Evolutionary conservation across 2,329 filamentous ascomycete genomes (phyloP).

Genomic region (Cladophialophora immunda): DNA sequence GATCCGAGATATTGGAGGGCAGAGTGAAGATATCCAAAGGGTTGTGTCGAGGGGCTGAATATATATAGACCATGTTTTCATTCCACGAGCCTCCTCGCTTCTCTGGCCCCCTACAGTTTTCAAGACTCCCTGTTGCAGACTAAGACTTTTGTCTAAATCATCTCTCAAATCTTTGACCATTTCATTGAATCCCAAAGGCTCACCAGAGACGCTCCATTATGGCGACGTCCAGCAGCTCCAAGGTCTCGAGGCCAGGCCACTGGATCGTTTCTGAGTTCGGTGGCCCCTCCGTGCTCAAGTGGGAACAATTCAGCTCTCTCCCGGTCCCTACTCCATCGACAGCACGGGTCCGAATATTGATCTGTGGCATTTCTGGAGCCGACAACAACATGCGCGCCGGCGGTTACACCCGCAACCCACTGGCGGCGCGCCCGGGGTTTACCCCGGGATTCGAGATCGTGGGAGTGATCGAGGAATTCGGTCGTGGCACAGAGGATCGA

Average conservation of each 20-base stretch:
- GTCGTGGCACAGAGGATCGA: not conserved
- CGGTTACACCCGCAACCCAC: not conserved
- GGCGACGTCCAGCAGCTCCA: no score
- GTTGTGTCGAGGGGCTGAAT: no score
- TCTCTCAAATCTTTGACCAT: no score
- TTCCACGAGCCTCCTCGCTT: no score
- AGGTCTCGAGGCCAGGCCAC: not conserved
- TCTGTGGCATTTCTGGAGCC: not conserved
- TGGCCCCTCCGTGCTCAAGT: not conserved
- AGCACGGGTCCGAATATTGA: not conserved
- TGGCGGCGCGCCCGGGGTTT: not conserved
- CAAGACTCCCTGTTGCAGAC: no score
- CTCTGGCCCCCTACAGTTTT: no score
- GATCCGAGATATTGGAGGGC: no score
- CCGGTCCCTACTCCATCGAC: not conserved
- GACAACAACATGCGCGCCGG: slow-evolving; percentile 1
- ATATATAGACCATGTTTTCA: no score
- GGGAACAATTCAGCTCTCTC: not conserved
- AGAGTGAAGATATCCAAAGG: no score
- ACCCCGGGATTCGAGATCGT: not conserved
- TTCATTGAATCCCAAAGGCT: no score
- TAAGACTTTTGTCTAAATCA: no score
- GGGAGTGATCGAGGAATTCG: slow-evolving; percentile 2
- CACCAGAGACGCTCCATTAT: no score
- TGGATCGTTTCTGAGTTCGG: not conserved